Evolutionary conservation across 805 yeast genomes (phyloP).

Genomic region (Zygotorulaspora danielsina): DNA sequence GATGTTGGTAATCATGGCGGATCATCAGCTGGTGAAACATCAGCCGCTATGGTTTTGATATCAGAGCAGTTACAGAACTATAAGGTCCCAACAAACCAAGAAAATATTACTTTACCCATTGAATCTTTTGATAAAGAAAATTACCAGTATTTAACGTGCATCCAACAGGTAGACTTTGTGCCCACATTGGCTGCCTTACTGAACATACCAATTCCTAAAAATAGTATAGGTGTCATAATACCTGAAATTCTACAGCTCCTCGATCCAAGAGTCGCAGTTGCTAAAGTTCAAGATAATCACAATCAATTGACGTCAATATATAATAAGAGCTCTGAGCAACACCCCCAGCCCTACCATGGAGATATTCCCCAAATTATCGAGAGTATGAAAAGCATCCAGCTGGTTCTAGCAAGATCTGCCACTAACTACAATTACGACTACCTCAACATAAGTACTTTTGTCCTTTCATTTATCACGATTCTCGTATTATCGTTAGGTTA

Average conservation of each 20-base stretch:
- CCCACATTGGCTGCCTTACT: conserved; percentile 79
- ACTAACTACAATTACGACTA: conserved; percentile 64
- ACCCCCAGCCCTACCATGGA: conserved; percentile 7
- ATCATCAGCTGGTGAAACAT: conserved; percentile 86
- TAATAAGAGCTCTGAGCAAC: conserved; percentile 7
- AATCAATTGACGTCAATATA: conserved; percentile 45
- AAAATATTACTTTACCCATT: conserved; percentile 16
- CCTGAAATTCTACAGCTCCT: conserved; percentile 53
- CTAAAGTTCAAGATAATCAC: conserved; percentile 46
- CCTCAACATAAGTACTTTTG: conserved; percentile 36
- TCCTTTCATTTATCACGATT: conserved; percentile 21
- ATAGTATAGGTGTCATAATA: conserved; percentile 74
- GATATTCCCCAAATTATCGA: conserved; percentile 26
- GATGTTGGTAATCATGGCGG: conserved; percentile 97
- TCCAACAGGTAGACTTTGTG: conserved; percentile 87
- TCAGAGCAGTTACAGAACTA: conserved; percentile 52
- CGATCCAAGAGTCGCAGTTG: conserved; percentile 35
- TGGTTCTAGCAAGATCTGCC: conserved; percentile 51
- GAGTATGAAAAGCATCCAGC: conserved; percentile 48
- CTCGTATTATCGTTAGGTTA: conserved; percentile 8
- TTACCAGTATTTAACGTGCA: conserved; percentile 51
- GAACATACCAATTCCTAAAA: conserved; percentile 88
- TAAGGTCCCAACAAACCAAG: conserved; percentile 18
- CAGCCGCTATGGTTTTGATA: conserved; percentile 70
- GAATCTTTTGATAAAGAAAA: conserved; percentile 36